These are phyloP conservation scores for Candida endomychidarum DNA, from an alignment of 805 yeast genomes.

Conservation along the genomic window DNA sequence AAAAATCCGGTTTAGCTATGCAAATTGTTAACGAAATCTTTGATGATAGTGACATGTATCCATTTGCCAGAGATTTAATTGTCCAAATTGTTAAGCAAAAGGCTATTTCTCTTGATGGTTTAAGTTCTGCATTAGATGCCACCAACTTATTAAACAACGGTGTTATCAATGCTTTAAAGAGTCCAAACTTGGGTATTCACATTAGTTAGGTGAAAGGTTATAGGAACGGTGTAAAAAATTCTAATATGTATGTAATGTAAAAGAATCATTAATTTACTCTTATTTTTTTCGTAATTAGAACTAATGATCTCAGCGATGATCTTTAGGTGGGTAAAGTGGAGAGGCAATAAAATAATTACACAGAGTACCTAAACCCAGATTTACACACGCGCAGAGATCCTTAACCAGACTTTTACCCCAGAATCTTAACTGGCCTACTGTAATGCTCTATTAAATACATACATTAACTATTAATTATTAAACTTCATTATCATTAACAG, in stretches of 20 bases:
- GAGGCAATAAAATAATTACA: too few species aligned
- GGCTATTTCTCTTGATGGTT: slow-evolving; percentile 19
- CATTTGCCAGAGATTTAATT: slow-evolving; percentile 27
- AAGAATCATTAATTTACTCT: too few species aligned
- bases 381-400: too few species aligned
- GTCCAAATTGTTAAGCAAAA: slow-evolving; percentile 21
- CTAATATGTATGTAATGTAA: background rate
- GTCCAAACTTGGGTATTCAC: slow-evolving; percentile 19
- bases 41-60: slow-evolving; percentile 21
- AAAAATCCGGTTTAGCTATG: slow-evolving; percentile 28
- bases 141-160: slow-evolving; percentile 20
- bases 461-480: slow-evolving; percentile 1
- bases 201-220: slow-evolving; percentile 8
- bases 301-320: too few species aligned
- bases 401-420: too few species aligned
- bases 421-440: too few species aligned
- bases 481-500: slow-evolving; percentile 1
- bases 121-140: slow-evolving; percentile 17
- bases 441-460: background rate
- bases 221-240: background rate
- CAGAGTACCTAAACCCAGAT: background rate
- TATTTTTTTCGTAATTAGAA: too few species aligned
- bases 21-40: slow-evolving; percentile 25
- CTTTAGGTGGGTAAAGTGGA: too few species aligned
- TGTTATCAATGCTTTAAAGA: slow-evolving; percentile 15